Percentiles rank a stretch among this genome's conserved stretches.
Conservation (phyloP, 2,329 filamentous ascomycete species). For the Claviceps maximensis region DNA sequence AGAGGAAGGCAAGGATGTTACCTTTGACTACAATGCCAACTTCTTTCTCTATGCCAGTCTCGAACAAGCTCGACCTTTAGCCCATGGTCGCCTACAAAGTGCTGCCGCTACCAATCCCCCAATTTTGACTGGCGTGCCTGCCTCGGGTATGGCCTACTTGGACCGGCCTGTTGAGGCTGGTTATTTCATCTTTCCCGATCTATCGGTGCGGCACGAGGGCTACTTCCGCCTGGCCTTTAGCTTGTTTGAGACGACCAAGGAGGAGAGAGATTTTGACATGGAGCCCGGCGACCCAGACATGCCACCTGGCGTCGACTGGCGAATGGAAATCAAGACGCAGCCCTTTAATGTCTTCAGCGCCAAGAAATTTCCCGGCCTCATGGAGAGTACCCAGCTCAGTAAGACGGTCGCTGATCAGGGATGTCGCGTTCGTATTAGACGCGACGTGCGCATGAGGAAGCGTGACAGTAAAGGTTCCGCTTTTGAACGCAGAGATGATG, state of each 20-base stretch:
- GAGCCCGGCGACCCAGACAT: slow-evolving; percentile 33
- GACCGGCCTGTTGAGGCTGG: slow-evolving; percentile 70
- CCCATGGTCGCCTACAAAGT: slow-evolving; percentile 60
- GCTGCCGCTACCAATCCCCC: slow-evolving; percentile 59
- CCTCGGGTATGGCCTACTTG: slow-evolving; percentile 90
- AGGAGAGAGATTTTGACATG: slow-evolving; percentile 62
- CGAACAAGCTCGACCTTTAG: slow-evolving; percentile 72
- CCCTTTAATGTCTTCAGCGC: slow-evolving; percentile 87
- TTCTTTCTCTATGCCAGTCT: slow-evolving; percentile 95
- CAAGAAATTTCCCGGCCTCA: slow-evolving; percentile 94
- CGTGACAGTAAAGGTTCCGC: slow-evolving; percentile 55
- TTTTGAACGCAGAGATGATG: slow-evolving; percentile 51
- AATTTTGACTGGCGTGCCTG: slow-evolving; percentile 85
- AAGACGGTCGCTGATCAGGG: slow-evolving; percentile 91
- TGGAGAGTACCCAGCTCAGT: slow-evolving; percentile 78
- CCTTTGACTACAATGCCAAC: slow-evolving; percentile 87
- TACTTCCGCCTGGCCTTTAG: slow-evolving; percentile 86
- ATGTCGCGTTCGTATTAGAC: slow-evolving; percentile 87
- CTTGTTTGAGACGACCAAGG: slow-evolving; percentile 86
- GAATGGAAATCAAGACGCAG: slow-evolving; percentile 78
- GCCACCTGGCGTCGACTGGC: slow-evolving; percentile 54
- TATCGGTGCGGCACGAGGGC: slow-evolving; percentile 91
- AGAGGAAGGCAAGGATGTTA: slow-evolving; percentile 54
- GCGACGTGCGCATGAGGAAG: slow-evolving; percentile 85
- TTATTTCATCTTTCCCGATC: slow-evolving; percentile 95